Conservation (phyloP, 1,284 basidiomycete species). For the Athelia sp. region DNA sequence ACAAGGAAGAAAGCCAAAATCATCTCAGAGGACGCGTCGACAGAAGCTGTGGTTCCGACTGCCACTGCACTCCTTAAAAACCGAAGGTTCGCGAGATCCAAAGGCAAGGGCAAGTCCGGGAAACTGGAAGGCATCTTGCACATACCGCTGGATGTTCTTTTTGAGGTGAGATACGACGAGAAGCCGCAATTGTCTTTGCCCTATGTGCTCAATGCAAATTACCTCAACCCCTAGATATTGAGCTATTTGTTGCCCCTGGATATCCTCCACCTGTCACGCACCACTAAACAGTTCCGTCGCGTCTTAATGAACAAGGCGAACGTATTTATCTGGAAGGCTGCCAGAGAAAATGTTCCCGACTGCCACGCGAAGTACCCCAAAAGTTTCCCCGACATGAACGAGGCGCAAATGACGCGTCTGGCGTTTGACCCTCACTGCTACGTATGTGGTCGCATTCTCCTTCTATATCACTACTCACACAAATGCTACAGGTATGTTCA, state of each 20-base stretch:
- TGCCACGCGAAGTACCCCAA: too few relatives aligned
- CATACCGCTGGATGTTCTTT: neutral
- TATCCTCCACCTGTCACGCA: slow-evolving; percentile 7
- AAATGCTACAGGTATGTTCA: neutral
- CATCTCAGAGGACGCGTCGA: too few relatives aligned
- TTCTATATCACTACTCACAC: neutral
- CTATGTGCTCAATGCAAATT: too few relatives aligned
- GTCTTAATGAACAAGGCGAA: slow-evolving; percentile 4
- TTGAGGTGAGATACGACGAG: neutral
- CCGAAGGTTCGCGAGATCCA: too few relatives aligned
- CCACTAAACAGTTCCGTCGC: slow-evolving; percentile 5
- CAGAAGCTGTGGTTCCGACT: too few relatives aligned
- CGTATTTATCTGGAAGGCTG: slow-evolving; percentile 5
- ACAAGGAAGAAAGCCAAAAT: too few relatives aligned
- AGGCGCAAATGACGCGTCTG: slow-evolving; percentile 20
- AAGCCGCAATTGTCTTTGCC: too few relatives aligned
- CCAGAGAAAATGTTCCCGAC: slow-evolving; percentile 4
- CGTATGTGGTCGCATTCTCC: slow-evolving; percentile 8
- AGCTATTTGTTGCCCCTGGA: slow-evolving; percentile 9
- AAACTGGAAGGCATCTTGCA: neutral
- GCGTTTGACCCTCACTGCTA: slow-evolving; percentile 20
- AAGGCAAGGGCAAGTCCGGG: neutral
- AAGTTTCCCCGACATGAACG: slow-evolving; percentile 12
- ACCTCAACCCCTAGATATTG: slow-evolving; percentile 37
- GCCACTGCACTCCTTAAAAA: too few relatives aligned